phyloP scores from a whole-genome alignment of 2,329 filamentous ascomycete genomes.

The Alternaria brassicae region DNA sequence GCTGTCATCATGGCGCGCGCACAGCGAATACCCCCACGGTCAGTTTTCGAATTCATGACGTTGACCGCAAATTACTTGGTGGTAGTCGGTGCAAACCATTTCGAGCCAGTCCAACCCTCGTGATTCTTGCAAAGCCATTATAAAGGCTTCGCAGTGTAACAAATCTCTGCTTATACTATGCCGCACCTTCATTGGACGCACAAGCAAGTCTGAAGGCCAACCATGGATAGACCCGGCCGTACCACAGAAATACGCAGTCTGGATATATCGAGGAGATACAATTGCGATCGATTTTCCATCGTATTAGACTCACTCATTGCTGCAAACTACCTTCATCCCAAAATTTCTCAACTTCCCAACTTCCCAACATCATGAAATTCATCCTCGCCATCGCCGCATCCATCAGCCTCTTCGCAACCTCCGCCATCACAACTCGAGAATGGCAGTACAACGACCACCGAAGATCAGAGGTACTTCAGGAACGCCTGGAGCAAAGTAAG shows the following conservation, averaged over 20 bases:
- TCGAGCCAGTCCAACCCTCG: not conserved
- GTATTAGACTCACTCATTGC: not conserved
- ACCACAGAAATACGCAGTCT: not conserved
- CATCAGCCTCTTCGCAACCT: not conserved
- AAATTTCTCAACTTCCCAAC: not conserved
- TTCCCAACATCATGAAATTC: not conserved
- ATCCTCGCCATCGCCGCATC: not conserved
- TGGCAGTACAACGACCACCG: not conserved
- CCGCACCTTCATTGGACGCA: not conserved
- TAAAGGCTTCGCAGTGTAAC: not conserved
- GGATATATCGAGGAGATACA: not conserved
- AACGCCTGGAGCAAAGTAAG: not conserved
- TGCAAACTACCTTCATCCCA: not conserved
- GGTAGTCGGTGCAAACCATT: not conserved
- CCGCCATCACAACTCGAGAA: not conserved
- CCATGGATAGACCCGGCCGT: not conserved
- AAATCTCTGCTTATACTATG: not conserved
- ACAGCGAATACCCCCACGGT: not conserved
- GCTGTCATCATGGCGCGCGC: not conserved
- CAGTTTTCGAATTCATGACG: not conserved
- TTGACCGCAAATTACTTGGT: not conserved
- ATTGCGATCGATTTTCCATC: rapidly evolving
- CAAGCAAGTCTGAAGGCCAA: not conserved
- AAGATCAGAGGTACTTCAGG: not conserved
- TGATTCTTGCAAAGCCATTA: not conserved